These are phyloP conservation scores for Berkeleyomyces basicola DNA, from an alignment of 2,329 filamentous ascomycete genomes.

Conservation along the genomic window DNA sequence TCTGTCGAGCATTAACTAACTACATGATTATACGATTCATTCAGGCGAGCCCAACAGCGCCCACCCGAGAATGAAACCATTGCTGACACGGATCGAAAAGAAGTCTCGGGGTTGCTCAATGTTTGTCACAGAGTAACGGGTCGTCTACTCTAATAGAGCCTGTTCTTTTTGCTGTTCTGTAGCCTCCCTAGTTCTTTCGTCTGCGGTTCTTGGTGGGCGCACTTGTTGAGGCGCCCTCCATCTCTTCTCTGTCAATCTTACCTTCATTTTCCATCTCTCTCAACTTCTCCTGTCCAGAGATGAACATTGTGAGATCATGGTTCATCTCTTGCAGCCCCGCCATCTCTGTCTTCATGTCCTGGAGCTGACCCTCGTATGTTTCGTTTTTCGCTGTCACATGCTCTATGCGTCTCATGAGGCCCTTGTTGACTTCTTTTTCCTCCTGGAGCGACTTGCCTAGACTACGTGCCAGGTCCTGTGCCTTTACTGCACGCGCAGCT, in stretches of 20 bases:
- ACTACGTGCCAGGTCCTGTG: constrained; percentile 57
- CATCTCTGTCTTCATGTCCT: constrained; percentile 43
- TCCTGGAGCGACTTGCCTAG: constrained; percentile 65
- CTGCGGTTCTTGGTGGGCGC: constrained; percentile 41
- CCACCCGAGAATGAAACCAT: no score
- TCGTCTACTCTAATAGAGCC: background rate
- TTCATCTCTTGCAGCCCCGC: constrained; percentile 72
- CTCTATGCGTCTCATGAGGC: constrained; percentile 66
- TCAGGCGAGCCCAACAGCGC: no score
- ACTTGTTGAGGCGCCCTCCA: constrained; percentile 55
- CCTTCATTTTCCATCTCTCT: constrained; percentile 49
- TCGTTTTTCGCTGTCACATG: constrained; percentile 50
- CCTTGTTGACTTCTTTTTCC: constrained; percentile 71
- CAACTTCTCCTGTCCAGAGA: constrained; percentile 67
- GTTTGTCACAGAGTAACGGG: background rate
- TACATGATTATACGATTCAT: no score
- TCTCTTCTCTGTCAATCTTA: constrained; percentile 46
- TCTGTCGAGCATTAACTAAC: no score
- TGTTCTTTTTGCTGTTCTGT: no score
- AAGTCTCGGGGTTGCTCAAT: no score
- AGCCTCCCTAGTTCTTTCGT: constrained; percentile 24
- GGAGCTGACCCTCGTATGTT: constrained; percentile 38
- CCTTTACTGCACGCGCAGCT: constrained; percentile 50
- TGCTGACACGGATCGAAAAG: no score
- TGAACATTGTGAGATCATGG: constrained; percentile 72